phyloP scores from a whole-genome alignment of 306 rosid genomes.

The Prunus armeniaca region DNA sequence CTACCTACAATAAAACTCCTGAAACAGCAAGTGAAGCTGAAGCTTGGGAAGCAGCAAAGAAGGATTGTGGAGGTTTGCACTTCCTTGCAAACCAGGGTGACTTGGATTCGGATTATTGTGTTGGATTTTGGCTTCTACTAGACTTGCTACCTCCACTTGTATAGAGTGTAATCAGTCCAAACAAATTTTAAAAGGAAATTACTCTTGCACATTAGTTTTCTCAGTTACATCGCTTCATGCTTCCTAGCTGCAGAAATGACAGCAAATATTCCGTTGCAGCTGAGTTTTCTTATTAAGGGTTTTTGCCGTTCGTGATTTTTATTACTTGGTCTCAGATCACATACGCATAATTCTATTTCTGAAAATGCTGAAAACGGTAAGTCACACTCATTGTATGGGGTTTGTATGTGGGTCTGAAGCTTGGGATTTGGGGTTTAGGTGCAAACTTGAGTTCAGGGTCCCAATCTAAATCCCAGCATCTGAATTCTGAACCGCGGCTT shows the following conservation, averaged over 20 bases:
- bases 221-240: background rate
- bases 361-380: too few relatives aligned
- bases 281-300: background rate
- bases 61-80: conserved; percentile 84
- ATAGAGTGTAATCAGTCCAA: conserved; percentile 17
- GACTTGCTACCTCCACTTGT: conserved; percentile 94
- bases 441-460: too few relatives aligned
- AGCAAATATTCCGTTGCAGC: background rate
- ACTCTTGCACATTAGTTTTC: conserved; percentile 2
- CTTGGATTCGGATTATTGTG: conserved; percentile 77
- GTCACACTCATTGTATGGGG: too few relatives aligned
- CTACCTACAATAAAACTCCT: conserved; percentile 62
- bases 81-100: conserved; percentile 90
- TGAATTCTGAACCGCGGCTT: too few relatives aligned
- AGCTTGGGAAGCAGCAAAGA: conserved; percentile 98
- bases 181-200: background rate
- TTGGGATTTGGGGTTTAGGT: too few relatives aligned
- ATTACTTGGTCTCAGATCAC: background rate
- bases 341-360: too few relatives aligned
- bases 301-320: background rate
- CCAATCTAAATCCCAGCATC: too few relatives aligned
- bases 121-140: conserved; percentile 92
- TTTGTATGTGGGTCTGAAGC: too few relatives aligned
- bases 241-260: conserved; percentile 9
- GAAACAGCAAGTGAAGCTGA: conserved; percentile 73